A percentile compares a stretch with the other conserved stretches of the same genome.
Conservation (phyloP, 148 eudicot genomes). For the Silene latifolia region DNA sequence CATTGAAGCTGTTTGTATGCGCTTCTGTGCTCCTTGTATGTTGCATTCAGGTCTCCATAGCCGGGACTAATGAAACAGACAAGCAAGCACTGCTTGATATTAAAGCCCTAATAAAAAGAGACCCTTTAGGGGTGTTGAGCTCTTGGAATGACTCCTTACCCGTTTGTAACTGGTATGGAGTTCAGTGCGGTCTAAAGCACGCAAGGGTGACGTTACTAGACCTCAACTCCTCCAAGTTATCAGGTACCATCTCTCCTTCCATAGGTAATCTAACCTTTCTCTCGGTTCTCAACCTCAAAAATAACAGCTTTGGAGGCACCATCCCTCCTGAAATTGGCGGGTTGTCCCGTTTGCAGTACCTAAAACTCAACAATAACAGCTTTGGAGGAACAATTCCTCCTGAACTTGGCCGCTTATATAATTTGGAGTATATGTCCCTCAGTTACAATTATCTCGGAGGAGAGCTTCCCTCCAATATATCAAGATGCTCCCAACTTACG, state of each 20-base stretch:
- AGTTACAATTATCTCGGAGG: conserved; percentile 19
- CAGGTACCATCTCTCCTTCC: conserved; percentile 23
- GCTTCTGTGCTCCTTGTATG: not conserved
- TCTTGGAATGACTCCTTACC: conserved; percentile 26
- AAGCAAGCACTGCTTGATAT: conserved; percentile 19
- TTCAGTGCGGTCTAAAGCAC: conserved; percentile 18
- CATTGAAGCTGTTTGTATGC: not conserved
- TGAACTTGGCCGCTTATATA: too few species aligned
- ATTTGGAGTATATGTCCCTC: not conserved
- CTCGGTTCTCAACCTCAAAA: not conserved
- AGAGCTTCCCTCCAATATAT: conserved; percentile 19
- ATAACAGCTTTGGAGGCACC: conserved; percentile 22
- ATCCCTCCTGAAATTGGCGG: conserved; percentile 25
- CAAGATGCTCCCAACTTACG: conserved; percentile 12
- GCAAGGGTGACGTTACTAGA: conserved; percentile 4
- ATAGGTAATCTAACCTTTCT: conserved; percentile 25
- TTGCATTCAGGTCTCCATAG: conserved; percentile 4
- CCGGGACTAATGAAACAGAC: conserved; percentile 15
- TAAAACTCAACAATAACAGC: not conserved
- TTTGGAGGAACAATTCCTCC: too few species aligned
- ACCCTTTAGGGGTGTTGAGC: conserved; percentile 17
- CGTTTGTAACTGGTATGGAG: conserved; percentile 22
- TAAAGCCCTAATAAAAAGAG: conserved; percentile 13
- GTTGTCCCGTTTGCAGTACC: conserved; percentile 8
- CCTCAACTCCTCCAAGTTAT: conserved; percentile 7